phyloP scores from a whole-genome alignment of 2,329 filamentous ascomycete species.

The Clarireedia sp. region DNA sequence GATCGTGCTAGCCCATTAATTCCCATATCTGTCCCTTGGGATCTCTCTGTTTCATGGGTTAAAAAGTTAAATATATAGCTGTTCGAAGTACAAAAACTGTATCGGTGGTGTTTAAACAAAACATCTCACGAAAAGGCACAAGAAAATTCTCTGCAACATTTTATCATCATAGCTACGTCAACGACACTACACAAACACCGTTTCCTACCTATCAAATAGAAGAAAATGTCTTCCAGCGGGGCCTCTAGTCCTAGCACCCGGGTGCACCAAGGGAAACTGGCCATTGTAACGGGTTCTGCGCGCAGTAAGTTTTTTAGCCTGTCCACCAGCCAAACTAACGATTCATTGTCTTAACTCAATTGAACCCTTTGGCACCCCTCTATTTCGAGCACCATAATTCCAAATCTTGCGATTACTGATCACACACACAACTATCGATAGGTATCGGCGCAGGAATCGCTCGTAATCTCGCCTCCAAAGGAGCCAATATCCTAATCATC shows the following conservation, averaged over 20 bases:
- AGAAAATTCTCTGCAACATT: too few species aligned
- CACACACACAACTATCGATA: constrained; percentile 29
- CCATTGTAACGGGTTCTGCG: constrained; percentile 68
- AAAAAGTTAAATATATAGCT: too few species aligned
- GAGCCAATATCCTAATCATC: constrained; percentile 52
- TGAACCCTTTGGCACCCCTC: too few species aligned
- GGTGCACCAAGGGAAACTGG: constrained; percentile 56
- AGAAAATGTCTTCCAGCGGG: neutral
- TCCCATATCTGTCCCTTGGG: too few species aligned
- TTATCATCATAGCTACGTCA: too few species aligned
- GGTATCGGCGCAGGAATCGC: constrained; percentile 61
- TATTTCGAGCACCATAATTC: neutral
- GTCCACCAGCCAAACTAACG: too few species aligned
- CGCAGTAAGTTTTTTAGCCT: constrained; percentile 44
- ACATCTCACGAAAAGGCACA: too few species aligned
- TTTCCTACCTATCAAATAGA: neutral
- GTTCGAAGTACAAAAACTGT: too few species aligned
- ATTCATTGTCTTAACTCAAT: too few species aligned
- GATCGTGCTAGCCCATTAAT: too few species aligned
- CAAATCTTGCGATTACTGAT: neutral
- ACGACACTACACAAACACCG: neutral
- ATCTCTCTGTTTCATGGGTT: too few species aligned
- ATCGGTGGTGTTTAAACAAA: too few species aligned
- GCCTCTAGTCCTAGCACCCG: neutral
- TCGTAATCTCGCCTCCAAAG: constrained; percentile 58